Evolutionary conservation across 306 rosid species (phyloP).

Genomic region (Quillaja saponaria): DNA sequence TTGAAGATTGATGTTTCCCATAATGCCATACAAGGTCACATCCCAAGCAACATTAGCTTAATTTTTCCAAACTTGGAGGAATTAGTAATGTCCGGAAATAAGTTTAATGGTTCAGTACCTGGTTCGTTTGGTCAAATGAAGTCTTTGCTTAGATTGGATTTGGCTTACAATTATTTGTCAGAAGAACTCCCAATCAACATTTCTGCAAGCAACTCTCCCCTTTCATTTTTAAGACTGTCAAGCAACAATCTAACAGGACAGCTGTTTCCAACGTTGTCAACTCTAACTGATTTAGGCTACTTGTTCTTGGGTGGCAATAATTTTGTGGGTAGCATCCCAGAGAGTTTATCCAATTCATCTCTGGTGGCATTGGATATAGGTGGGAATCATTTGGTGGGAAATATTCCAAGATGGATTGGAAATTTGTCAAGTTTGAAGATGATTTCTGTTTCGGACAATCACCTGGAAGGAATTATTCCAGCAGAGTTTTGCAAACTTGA

Average conservation of each 20-base stretch:
- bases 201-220: neutral
- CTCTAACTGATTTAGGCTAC: neutral
- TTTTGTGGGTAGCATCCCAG: neutral
- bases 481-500: accelerated
- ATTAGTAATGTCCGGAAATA: neutral
- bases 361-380: neutral
- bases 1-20: neutral
- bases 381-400: neutral
- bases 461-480: slow-evolving; percentile 4
- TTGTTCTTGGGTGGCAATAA: neutral
- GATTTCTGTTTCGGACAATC: neutral
- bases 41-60: neutral
- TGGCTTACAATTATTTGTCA: neutral
- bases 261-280: neutral
- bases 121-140: neutral
- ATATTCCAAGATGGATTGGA: neutral
- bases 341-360: neutral
- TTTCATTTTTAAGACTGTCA: accelerated
- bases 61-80: neutral
- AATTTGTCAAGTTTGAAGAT: neutral
- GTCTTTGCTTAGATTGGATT: neutral
- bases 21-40: neutral
- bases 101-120: neutral
- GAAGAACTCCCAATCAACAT: neutral
- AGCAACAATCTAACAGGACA: neutral